These are phyloP conservation scores for Biscogniauxia sp. DNA, from an alignment of 2,329 filamentous ascomycete genomes.

Conservation along the genomic window DNA sequence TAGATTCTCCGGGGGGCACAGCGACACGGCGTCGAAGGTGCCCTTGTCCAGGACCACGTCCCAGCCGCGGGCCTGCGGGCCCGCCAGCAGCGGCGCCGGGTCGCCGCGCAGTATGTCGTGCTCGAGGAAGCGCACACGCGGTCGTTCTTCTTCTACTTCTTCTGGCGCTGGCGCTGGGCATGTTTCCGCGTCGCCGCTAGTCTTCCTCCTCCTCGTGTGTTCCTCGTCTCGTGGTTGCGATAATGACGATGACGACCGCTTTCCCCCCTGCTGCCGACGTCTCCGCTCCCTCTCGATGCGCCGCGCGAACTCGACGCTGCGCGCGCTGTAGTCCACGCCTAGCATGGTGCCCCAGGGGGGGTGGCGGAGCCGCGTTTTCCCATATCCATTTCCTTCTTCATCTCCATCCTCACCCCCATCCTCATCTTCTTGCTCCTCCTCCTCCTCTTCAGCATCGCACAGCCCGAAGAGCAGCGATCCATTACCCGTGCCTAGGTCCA, in stretches of 20 bases:
- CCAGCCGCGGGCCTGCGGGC: constrained; percentile 52
- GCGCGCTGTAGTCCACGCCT: constrained; percentile 82
- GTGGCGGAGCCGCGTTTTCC: no score
- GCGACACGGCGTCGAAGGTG: constrained; percentile 90
- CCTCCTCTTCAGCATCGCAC: constrained; percentile 46
- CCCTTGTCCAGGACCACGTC: constrained; percentile 97
- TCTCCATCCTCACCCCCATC: no score
- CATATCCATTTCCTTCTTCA: no score
- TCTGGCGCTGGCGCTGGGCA: constrained; percentile 4
- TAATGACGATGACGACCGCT: no score
- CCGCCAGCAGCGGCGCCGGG: constrained; percentile 35
- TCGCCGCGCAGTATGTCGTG: constrained; percentile 62
- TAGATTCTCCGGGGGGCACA: constrained; percentile 46
- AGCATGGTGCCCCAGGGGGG: constrained; percentile 60
- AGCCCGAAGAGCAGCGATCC: constrained; percentile 87
- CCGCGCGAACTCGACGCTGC: constrained; percentile 71
- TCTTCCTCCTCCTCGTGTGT: constrained; percentile 13
- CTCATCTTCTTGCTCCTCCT: constrained; percentile 42
- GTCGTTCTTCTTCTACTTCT: constrained; percentile 15
- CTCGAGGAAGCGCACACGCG: constrained; percentile 39
- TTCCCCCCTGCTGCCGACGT: constrained; percentile 18
- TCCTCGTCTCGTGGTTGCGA: constrained; percentile 13
- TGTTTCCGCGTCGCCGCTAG: no score
- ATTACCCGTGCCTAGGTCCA: constrained; percentile 94
- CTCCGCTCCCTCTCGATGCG: constrained; percentile 50